Conservation (phyloP, 192 early-diverging fungal species). For the Coemansia sp. region DNA sequence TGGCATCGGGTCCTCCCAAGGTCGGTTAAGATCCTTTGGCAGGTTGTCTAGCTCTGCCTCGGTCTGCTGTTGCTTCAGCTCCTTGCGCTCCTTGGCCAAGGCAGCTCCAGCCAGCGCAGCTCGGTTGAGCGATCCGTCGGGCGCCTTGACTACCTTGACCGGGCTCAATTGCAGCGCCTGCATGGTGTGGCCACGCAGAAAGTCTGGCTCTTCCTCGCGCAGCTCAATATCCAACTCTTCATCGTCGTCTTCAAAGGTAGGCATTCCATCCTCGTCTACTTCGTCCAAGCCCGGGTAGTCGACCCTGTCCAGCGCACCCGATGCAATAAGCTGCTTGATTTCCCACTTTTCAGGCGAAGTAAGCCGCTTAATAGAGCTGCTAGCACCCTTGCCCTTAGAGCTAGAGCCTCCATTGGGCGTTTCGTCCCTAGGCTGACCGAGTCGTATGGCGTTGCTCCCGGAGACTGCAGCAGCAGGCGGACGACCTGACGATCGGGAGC, state of each 20-base stretch:
- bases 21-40: conserved; percentile 80
- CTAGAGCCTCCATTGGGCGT: background rate
- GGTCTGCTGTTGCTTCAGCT: conserved; percentile 81
- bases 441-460: conserved; percentile 33
- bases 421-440: conserved; percentile 16
- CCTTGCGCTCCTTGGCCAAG: conserved; percentile 90
- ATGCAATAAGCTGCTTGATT: conserved; percentile 95
- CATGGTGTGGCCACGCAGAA: conserved; percentile 89
- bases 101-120: conserved; percentile 91
- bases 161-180: conserved; percentile 84
- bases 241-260: conserved; percentile 82
- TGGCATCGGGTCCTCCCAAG: conserved; percentile 95
- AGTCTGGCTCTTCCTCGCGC: conserved; percentile 89
- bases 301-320: conserved; percentile 79
- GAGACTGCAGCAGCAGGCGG: conserved; percentile 11
- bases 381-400: background rate
- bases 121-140: conserved; percentile 94
- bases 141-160: conserved; percentile 97
- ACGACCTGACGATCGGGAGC: background rate
- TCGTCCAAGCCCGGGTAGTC: conserved; percentile 91
- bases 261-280: conserved; percentile 68
- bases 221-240: conserved; percentile 98
- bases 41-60: conserved; percentile 77
- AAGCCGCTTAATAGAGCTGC: conserved; percentile 71
- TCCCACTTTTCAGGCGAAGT: conserved; percentile 96